Evolutionary conservation across 2,329 filamentous ascomycete genomes (phyloP).

Genomic region (Hymenoscyphus fraxineus): DNA sequence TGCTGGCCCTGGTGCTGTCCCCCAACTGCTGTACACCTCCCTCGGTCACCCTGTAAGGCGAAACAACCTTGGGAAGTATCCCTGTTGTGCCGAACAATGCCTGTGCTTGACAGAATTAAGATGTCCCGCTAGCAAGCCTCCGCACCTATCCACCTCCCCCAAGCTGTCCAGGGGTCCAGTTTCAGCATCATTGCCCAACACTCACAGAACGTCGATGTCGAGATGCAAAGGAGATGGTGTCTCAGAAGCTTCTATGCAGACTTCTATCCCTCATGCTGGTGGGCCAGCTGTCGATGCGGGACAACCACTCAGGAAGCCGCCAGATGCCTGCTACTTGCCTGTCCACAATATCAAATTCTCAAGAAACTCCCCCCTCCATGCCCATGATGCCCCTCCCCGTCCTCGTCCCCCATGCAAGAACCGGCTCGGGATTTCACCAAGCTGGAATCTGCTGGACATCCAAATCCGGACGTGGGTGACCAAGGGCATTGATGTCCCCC

Average conservation of each 20-base stretch:
- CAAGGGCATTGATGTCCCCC: conserved; percentile 23
- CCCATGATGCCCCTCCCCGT: conserved; percentile 18
- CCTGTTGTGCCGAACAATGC: conserved; percentile 12
- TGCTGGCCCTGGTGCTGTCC: not conserved
- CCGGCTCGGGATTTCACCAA: conserved; percentile 26
- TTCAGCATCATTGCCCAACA: conserved; percentile 2
- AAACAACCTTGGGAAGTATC: not conserved
- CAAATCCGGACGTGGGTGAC: conserved; percentile 21
- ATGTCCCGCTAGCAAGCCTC: not conserved
- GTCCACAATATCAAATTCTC: conserved; percentile 6
- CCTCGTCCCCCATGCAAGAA: conserved; percentile 6
- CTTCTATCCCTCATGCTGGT: conserved; percentile 25
- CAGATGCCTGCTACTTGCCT: conserved; percentile 15
- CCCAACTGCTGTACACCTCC: not conserved
- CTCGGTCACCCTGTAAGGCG: conserved; percentile 1
- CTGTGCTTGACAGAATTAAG: conserved; percentile 7
- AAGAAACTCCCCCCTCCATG: conserved; percentile 9
- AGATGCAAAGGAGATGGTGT: conserved; percentile 13
- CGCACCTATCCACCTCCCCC: not conserved
- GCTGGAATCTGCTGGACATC: conserved; percentile 17
- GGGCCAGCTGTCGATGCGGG: not conserved
- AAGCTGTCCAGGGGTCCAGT: not conserved
- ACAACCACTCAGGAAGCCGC: not conserved
- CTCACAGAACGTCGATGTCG: not conserved
- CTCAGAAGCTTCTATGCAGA: conserved; percentile 29